A percentile compares a stretch with the other conserved stretches of the same genome.
Evolutionary conservation across 2,329 filamentous ascomycete species (phyloP).

Genomic region (Nemania sp.): DNA sequence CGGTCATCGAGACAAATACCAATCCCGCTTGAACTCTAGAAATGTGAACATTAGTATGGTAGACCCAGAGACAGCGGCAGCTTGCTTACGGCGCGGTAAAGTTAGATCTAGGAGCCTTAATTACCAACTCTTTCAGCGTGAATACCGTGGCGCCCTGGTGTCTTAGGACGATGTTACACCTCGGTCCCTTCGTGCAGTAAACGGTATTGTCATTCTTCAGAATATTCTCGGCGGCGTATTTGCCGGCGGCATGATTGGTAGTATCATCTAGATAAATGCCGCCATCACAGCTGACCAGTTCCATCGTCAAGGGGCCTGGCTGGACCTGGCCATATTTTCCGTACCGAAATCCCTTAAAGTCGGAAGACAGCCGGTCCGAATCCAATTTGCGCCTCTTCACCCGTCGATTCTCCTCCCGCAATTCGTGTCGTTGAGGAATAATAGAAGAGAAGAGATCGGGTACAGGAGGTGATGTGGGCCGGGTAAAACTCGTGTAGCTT

Average conservation of each 20-base stretch:
- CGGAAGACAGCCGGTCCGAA: constrained; percentile 57
- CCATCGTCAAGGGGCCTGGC: constrained; percentile 79
- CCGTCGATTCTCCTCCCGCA: constrained; percentile 48
- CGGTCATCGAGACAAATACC: constrained; percentile 87
- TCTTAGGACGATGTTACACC: constrained; percentile 83
- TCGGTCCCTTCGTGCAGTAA: constrained; percentile 86
- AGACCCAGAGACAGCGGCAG: background rate
- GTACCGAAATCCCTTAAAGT: constrained; percentile 70
- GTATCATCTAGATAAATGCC: constrained; percentile 69
- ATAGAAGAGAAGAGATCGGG: constrained; percentile 37
- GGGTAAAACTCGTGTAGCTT: constrained; percentile 35
- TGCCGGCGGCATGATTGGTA: constrained; percentile 69
- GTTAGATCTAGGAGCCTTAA: constrained; percentile 79
- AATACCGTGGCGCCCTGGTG: constrained; percentile 84
- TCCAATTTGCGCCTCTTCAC: constrained; percentile 74
- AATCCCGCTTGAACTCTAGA: constrained; percentile 80
- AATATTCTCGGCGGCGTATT: constrained; percentile 74
- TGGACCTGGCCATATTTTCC: constrained; percentile 88
- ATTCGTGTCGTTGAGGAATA: constrained; percentile 33
- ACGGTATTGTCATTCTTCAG: constrained; percentile 81
- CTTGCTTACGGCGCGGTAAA: constrained; percentile 82
- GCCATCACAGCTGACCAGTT: constrained; percentile 87
- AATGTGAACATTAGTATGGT: constrained; percentile 41
- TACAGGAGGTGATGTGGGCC: constrained; percentile 27
- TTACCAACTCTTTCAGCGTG: constrained; percentile 80